These are phyloP conservation scores for Epicoccum nigrum DNA, from an alignment of 2,329 filamentous ascomycete species.

Conservation along the genomic window DNA sequence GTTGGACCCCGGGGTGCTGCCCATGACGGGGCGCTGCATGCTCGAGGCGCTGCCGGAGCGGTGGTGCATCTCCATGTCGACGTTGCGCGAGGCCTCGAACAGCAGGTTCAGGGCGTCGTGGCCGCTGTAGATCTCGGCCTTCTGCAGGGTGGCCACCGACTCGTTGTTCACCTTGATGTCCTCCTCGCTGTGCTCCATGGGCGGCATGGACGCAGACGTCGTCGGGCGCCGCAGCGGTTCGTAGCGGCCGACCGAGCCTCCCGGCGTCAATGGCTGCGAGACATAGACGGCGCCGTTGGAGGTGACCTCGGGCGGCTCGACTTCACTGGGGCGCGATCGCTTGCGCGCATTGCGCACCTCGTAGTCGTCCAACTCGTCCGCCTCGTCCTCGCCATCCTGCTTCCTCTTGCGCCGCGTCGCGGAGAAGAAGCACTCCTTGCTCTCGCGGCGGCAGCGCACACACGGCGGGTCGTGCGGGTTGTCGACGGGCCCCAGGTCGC, in stretches of 20 bases:
- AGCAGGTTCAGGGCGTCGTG: constrained; percentile 92
- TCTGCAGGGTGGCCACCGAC: constrained; percentile 64
- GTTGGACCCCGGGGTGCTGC: constrained; percentile 45
- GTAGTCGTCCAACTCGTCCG: constrained; percentile 63
- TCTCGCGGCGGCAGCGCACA: constrained; percentile 89
- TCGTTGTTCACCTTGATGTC: constrained; percentile 65
- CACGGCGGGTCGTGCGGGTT: constrained; percentile 94
- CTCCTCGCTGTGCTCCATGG: constrained; percentile 52
- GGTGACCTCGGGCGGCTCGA: constrained; percentile 46
- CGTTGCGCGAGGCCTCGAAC: constrained; percentile 76
- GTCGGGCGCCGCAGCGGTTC: constrained; percentile 70
- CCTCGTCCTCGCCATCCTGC: constrained; percentile 56
- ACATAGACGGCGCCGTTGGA: constrained; percentile 32
- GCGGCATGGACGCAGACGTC: constrained; percentile 41
- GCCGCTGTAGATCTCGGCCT: constrained; percentile 79
- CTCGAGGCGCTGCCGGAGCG: constrained; percentile 55
- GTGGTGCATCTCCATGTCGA: constrained; percentile 55
- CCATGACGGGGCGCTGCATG: constrained; percentile 43
- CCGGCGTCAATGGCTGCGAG: constrained; percentile 66
- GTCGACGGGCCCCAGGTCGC: constrained; percentile 71
- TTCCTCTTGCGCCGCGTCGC: constrained; percentile 92
- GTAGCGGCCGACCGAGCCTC: constrained; percentile 68
- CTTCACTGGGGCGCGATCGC: constrained; percentile 59
- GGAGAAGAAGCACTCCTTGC: constrained; percentile 97
- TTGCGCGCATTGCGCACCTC: constrained; percentile 76